phyloP scores from a whole-genome alignment of 2,329 filamentous ascomycete genomes.

The Calonectria leucothoes region DNA sequence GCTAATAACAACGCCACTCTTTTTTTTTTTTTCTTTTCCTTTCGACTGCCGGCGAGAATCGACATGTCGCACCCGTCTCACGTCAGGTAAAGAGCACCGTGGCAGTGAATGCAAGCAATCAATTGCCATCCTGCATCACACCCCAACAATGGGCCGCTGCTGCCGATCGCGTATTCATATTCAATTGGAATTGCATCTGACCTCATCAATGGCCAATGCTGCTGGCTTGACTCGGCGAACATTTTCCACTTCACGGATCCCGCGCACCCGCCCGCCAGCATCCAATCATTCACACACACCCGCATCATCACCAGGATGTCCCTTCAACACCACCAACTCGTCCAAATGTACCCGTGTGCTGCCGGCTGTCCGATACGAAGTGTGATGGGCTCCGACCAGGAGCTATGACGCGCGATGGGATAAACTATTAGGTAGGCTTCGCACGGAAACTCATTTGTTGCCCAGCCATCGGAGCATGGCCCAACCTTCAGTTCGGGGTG shows the following conservation, averaged over 20 bases:
- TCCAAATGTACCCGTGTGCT: background rate
- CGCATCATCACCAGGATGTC: constrained; percentile 1
- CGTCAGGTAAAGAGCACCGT: constrained; percentile 17
- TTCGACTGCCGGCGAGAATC: constrained; percentile 10
- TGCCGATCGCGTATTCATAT: background rate
- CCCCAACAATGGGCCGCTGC: background rate
- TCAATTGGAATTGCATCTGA: background rate
- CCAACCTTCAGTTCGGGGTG: background rate
- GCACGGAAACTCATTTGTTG: background rate
- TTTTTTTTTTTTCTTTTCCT: background rate
- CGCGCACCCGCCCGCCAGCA: background rate
- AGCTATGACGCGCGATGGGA: background rate
- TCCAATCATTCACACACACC: constrained; percentile 7
- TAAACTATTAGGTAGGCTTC: background rate
- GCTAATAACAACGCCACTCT: constrained; percentile 34
- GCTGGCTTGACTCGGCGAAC: background rate
- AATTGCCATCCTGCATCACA: constrained; percentile 1
- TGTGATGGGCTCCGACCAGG: background rate
- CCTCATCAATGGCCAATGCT: background rate
- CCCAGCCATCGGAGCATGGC: background rate
- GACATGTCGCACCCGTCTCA: constrained; percentile 31
- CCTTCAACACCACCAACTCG: background rate
- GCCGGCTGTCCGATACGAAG: constrained; percentile 13
- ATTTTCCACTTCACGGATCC: constrained; percentile 6
- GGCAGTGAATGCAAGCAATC: background rate